These are phyloP conservation scores for Ophiostoma sp. DNA, from an alignment of 2,329 filamentous ascomycete species.

Conservation along the genomic window DNA sequence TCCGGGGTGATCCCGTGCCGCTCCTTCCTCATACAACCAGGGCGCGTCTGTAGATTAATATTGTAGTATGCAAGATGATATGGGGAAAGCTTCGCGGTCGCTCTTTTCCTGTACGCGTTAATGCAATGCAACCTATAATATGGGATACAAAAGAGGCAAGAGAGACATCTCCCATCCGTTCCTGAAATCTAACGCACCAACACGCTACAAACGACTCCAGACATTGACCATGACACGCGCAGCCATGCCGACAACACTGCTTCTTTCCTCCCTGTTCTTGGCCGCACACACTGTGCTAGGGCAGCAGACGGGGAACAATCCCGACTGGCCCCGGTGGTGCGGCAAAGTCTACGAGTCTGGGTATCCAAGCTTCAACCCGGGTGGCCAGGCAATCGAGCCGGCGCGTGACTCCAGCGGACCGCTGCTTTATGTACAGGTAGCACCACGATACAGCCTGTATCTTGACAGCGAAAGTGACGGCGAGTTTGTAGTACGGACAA, in stretches of 20 bases:
- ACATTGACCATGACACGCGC: neutral
- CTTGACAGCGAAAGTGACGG: slow-evolving; percentile 39
- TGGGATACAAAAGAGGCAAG: neutral
- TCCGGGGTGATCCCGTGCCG: neutral
- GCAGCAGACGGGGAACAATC: slow-evolving; percentile 39
- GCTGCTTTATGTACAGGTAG: slow-evolving; percentile 42
- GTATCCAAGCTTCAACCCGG: slow-evolving; percentile 42
- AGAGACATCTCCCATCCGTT: neutral
- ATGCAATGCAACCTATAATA: neutral
- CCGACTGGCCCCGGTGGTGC: slow-evolving; percentile 45
- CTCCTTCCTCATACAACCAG: neutral
- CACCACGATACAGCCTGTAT: slow-evolving; percentile 45
- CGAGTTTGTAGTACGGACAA: slow-evolving; percentile 43
- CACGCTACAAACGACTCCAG: neutral
- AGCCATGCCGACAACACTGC: neutral
- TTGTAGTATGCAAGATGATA: neutral
- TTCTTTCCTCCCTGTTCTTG: neutral
- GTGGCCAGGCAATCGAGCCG: slow-evolving; percentile 41
- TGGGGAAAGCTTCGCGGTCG: slow-evolving; percentile 2
- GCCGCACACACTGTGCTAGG: neutral
- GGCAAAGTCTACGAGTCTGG: slow-evolving; percentile 44
- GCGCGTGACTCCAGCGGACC: slow-evolving; percentile 31
- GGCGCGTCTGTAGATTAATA: neutral
- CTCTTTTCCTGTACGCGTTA: slow-evolving; percentile 5
- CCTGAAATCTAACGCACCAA: neutral